Percentiles rank a stretch among this genome's conserved stretches.
Conservation (phyloP, 306 rosid species). For the Cucumis cinereus region DNA sequence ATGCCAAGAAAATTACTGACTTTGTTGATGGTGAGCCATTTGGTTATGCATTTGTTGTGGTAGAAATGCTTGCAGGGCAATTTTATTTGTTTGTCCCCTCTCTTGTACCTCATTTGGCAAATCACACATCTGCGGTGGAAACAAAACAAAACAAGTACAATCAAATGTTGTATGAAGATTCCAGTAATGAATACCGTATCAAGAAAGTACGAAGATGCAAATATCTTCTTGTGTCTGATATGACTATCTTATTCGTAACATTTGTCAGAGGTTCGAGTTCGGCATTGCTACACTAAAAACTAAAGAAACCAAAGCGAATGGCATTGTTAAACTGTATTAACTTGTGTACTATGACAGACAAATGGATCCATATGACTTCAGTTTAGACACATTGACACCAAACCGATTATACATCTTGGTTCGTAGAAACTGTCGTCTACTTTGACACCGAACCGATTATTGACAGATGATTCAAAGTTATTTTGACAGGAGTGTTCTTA, state of each 20-base stretch:
- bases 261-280: background rate
- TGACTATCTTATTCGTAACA: background rate
- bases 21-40: constrained; percentile 94
- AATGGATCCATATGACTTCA: background rate
- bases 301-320: background rate
- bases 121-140: constrained; percentile 51
- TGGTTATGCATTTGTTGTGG: constrained; percentile 73
- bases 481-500: background rate
- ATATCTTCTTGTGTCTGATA: background rate
- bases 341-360: background rate
- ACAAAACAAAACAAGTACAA: background rate
- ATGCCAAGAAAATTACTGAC: constrained; percentile 17
- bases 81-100: constrained; percentile 72
- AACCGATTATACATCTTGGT: background rate
- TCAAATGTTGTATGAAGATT: background rate
- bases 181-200: background rate
- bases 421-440: background rate
- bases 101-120: constrained; percentile 82
- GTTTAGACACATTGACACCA: background rate
- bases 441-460: background rate
- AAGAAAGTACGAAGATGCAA: background rate
- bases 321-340: background rate
- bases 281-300: background rate
- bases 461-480: background rate
- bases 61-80: constrained; percentile 83